Percentiles rank a stretch among this genome's conserved stretches.
These are phyloP conservation scores for Diaporthe sp. DNA, from an alignment of 2,329 filamentous ascomycete species.

Conservation along the genomic window DNA sequence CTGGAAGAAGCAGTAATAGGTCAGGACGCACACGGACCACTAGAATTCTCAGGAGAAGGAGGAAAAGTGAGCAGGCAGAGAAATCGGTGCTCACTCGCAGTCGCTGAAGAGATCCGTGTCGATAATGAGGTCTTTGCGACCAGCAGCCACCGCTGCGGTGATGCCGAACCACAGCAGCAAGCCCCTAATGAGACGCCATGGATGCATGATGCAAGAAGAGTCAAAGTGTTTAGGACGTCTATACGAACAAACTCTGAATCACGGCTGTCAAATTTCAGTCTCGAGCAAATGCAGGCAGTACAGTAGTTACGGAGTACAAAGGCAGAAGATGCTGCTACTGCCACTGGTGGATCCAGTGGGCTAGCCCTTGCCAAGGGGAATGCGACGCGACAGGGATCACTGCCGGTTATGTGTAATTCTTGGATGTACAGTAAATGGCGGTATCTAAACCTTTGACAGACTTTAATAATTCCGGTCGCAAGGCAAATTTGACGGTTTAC, in stretches of 20 bases:
- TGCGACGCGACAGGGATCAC: no score
- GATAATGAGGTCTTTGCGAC: slow-evolving; percentile 52
- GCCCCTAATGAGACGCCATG: not conserved
- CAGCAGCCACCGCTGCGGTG: not conserved
- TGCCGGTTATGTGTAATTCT: no score
- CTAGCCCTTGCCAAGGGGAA: no score
- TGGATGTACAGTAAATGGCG: no score
- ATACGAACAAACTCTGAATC: not conserved
- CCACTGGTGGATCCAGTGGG: no score
- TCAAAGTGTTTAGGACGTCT: no score
- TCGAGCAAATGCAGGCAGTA: not conserved
- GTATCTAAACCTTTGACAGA: no score
- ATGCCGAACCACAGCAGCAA: not conserved
- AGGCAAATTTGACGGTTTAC: no score
- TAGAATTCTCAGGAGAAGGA: not conserved
- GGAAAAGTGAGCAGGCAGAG: not conserved
- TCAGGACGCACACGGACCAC: not conserved
- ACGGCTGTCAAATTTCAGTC: no score
- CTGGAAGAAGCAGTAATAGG: slow-evolving; percentile 37
- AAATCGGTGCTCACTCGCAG: slow-evolving; percentile 51
- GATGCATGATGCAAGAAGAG: not conserved
- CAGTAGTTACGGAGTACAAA: no score
- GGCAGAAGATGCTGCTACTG: no score
- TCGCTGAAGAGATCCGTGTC: slow-evolving; percentile 60
- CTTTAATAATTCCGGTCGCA: no score